Evolutionary conservation across 176 grass and related monocot genomes (phyloP).

Genomic region (Oryza nivara): DNA sequence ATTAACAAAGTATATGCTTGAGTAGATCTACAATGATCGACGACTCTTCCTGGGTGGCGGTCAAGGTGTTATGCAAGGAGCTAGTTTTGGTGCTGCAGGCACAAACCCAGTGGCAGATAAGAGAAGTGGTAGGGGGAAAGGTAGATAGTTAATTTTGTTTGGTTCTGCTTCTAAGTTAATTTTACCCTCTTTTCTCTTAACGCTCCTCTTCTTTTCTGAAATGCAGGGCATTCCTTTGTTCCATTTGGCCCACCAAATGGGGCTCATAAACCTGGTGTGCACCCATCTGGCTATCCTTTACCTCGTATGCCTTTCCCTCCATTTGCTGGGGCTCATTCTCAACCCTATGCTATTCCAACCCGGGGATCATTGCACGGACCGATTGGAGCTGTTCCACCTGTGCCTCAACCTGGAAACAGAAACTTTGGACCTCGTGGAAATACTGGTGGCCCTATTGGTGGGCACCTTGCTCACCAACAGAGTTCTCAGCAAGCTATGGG

Average conservation of each 20-base stretch:
- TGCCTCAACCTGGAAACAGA: constrained; percentile 79
- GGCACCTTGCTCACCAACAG: constrained; percentile 93
- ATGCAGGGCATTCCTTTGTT: constrained; percentile 75
- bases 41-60: constrained; percentile 88
- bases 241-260: constrained; percentile 90
- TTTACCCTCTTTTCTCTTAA: constrained; percentile 17
- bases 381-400: constrained; percentile 77
- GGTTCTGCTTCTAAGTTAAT: constrained; percentile 5
- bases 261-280: constrained; percentile 69
- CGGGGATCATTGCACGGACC: constrained; percentile 83
- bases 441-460: constrained; percentile 87
- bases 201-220: background rate
- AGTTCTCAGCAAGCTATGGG: constrained; percentile 79
- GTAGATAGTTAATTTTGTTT: constrained; percentile 39
- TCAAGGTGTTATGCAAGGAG: constrained; percentile 69
- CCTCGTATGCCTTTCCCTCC: constrained; percentile 77
- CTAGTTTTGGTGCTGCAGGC: constrained; percentile 55
- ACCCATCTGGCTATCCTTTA: constrained; percentile 81
- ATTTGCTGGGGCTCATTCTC: constrained; percentile 88
- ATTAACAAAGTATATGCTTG: constrained; percentile 10
- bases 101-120: constrained; percentile 67
- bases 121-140: constrained; percentile 79
- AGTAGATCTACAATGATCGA: constrained; percentile 89
- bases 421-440: constrained; percentile 83
- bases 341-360: constrained; percentile 94